Evolutionary conservation across 495 filamentous ascomycete species (phyloP).

Genomic region (Platismatia glauca): DNA sequence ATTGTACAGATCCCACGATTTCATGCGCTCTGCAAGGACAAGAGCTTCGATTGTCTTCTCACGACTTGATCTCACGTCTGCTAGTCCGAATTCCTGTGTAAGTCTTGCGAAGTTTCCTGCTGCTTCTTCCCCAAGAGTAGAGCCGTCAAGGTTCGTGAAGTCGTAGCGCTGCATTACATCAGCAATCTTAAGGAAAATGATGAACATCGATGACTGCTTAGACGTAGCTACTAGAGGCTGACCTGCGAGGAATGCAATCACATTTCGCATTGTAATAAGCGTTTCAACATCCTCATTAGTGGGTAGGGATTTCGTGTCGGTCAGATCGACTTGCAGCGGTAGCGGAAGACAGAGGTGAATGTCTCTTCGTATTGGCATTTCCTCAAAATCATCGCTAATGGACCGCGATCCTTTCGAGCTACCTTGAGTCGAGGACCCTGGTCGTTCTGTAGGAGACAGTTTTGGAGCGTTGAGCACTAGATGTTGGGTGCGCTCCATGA

Average conservation of each 20-base stretch:
- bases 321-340: slow-evolving; percentile 41
- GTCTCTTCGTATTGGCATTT: slow-evolving; percentile 33
- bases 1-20: slow-evolving; percentile 70
- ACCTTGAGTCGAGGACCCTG: slow-evolving; percentile 20
- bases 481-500: slow-evolving; percentile 22
- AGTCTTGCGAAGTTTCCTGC: slow-evolving; percentile 66
- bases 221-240: slow-evolving; percentile 73
- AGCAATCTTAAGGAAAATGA: slow-evolving; percentile 63
- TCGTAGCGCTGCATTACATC: slow-evolving; percentile 60
- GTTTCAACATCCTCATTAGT: slow-evolving; percentile 53
- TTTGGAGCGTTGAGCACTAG: slow-evolving; percentile 22
- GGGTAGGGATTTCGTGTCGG: slow-evolving; percentile 32
- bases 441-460: slow-evolving; percentile 28
- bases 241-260: slow-evolving; percentile 80
- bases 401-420: slow-evolving; percentile 24
- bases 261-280: slow-evolving; percentile 71
- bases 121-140: slow-evolving; percentile 73
- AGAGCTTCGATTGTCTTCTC: slow-evolving; percentile 89
- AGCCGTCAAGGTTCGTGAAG: slow-evolving; percentile 72
- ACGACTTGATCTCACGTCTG: slow-evolving; percentile 70
- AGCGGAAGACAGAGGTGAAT: slow-evolving; percentile 65
- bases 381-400: slow-evolving; percentile 31
- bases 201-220: slow-evolving; percentile 57
- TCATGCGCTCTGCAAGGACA: slow-evolving; percentile 77
- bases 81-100: slow-evolving; percentile 64